Conservation (phyloP, 306 rosid species). For the Malus sieversii region DNA sequence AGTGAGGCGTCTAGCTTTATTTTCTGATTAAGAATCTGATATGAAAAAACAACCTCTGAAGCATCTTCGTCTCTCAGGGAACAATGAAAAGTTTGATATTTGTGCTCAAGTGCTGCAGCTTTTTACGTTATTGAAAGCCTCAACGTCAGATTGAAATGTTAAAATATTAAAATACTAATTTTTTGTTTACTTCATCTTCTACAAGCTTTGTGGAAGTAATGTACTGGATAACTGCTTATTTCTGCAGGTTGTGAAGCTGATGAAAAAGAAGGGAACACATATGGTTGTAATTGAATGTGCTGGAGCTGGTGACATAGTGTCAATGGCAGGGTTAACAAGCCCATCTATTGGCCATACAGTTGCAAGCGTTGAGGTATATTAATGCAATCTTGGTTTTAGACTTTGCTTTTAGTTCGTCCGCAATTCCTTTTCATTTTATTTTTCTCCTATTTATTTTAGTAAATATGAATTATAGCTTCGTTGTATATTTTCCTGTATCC, state of each 20-base stretch:
- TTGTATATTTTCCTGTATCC: not conserved
- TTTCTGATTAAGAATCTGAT: not conserved
- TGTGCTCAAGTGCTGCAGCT: not conserved
- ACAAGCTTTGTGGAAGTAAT: constrained; percentile 3
- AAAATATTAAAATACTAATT: not conserved
- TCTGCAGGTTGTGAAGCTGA: constrained; percentile 70
- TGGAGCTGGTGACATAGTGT: constrained; percentile 95
- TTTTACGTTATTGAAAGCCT: not conserved
- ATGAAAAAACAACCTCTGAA: not conserved
- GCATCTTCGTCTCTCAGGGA: not conserved
- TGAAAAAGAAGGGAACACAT: constrained; percentile 86
- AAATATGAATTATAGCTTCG: not conserved
- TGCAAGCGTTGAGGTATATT: constrained; percentile 59
- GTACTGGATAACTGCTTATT: not conserved
- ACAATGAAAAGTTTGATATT: not conserved
- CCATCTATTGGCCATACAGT: constrained; percentile 94
- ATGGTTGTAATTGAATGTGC: constrained; percentile 71
- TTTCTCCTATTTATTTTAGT: not conserved
- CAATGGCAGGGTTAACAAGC: constrained; percentile 78
- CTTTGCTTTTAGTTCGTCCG: not conserved
- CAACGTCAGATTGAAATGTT: not conserved
- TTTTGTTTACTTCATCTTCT: constrained; percentile 13
- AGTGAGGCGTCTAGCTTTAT: not conserved
- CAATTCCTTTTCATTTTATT: not conserved
- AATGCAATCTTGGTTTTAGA: not conserved